Conservation (phyloP, 352 stramenopile genomes). For the Pelagophyceae sp. region DNA sequence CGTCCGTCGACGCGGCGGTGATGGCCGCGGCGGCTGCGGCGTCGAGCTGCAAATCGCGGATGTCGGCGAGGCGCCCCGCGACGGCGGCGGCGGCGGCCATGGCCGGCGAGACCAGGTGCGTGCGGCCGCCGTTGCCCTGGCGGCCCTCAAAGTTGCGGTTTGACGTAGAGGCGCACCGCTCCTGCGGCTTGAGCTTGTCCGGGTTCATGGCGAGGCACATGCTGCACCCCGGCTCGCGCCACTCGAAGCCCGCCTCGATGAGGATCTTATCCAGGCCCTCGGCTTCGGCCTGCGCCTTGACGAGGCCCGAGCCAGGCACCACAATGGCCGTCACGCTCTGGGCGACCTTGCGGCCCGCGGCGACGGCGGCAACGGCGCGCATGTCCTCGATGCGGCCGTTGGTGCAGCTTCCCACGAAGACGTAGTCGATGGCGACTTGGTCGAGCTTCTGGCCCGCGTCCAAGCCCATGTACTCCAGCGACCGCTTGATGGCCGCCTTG, state of each 20-base stretch:
- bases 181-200: constrained; percentile 61
- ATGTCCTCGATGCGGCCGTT: constrained; percentile 76
- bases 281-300: constrained; percentile 62
- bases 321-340: constrained; percentile 56
- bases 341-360: constrained; percentile 60
- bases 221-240: constrained; percentile 61
- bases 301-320: constrained; percentile 60
- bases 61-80: constrained; percentile 54
- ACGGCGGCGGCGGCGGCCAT: constrained; percentile 63
- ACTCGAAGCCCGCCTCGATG: constrained; percentile 63
- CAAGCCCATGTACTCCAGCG: constrained; percentile 69
- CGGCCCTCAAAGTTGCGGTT: constrained; percentile 73
- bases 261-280: constrained; percentile 67
- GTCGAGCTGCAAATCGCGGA: constrained; percentile 33
- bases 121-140: constrained; percentile 59
- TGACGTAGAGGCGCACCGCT: constrained; percentile 63
- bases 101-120: constrained; percentile 60
- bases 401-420: constrained; percentile 75
- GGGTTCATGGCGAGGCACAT: constrained; percentile 73
- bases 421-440: constrained; percentile 59
- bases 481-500: constrained; percentile 54
- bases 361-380: constrained; percentile 60
- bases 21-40: neutral
- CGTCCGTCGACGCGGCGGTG: neutral
- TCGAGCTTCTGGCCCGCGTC: constrained; percentile 52